These are phyloP conservation scores for Canavalia ensiformis DNA, from an alignment of 306 rosid genomes.

Conservation along the genomic window DNA sequence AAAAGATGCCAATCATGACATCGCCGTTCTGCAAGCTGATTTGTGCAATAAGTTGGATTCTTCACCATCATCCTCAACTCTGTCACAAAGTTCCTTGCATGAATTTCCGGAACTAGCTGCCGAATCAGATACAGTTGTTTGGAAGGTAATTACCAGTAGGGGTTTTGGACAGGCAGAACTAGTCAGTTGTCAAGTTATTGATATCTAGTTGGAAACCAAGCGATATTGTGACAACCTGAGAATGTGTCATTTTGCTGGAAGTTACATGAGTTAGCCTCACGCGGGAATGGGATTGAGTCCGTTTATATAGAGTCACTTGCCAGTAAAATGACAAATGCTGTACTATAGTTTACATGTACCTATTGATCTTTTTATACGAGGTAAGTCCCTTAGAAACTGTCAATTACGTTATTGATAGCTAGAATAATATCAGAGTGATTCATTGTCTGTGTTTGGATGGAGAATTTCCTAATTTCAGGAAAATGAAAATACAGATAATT, in stretches of 20 bases:
- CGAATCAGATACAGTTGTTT: constrained; percentile 70
- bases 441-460: not conserved
- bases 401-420: constrained; percentile 11
- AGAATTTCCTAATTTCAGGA: too few species aligned
- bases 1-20: constrained; percentile 73
- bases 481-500: too few species aligned
- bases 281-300: constrained; percentile 11
- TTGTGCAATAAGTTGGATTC: constrained; percentile 50
- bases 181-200: constrained; percentile 92
- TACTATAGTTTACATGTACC: constrained; percentile 23
- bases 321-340: constrained; percentile 16
- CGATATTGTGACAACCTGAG: constrained; percentile 37
- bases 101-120: constrained; percentile 52
- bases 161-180: constrained; percentile 78
- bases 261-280: constrained; percentile 11
- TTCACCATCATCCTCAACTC: constrained; percentile 52
- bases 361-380: constrained; percentile 16
- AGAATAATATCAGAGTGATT: constrained; percentile 21
- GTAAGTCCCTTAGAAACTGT: constrained; percentile 30
- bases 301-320: constrained; percentile 29
- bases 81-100: constrained; percentile 45
- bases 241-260: constrained; percentile 16
- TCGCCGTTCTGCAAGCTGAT: constrained; percentile 74
- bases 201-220: constrained; percentile 59
- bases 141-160: constrained; percentile 72